phyloP scores from a whole-genome alignment of 345 rosid genomes.

The Physaria fendleri region DNA sequence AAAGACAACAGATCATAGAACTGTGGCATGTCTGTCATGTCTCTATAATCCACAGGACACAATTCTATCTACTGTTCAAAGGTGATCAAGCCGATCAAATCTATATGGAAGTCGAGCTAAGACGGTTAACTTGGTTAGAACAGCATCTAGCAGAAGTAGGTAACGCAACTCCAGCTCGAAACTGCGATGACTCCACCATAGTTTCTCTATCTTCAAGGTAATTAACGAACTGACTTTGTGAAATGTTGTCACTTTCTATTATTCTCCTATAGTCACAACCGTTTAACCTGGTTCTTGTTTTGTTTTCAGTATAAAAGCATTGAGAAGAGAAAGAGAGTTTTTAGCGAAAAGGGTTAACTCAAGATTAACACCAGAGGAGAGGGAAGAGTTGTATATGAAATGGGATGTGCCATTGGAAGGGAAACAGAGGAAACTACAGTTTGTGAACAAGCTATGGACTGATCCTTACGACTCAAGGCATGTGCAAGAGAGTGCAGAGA shows the following conservation, averaged over 20 bases:
- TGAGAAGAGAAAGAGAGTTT: constrained; percentile 90
- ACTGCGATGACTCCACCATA: constrained; percentile 59
- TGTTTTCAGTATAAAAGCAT: constrained; percentile 58
- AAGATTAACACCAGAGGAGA: constrained; percentile 66
- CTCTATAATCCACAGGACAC: constrained; percentile 90
- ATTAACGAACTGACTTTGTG: neutral
- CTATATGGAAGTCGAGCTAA: constrained; percentile 96
- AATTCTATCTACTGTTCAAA: constrained; percentile 82
- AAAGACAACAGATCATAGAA: constrained; percentile 90
- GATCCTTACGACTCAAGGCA: constrained; percentile 85
- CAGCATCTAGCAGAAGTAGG: constrained; percentile 87
- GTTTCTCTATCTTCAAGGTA: constrained; percentile 81
- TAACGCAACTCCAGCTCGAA: constrained; percentile 74
- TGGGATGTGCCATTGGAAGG: constrained; percentile 96
- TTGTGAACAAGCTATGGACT: constrained; percentile 91
- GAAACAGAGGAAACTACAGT: constrained; percentile 89
- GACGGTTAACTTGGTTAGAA: constrained; percentile 94
- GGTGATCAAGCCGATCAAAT: constrained; percentile 98
- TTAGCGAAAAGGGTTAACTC: constrained; percentile 78
- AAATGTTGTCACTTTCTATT: too few relatives aligned
- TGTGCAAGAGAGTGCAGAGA: constrained; percentile 89
- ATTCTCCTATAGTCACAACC: too few relatives aligned
- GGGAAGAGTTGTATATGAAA: constrained; percentile 71
- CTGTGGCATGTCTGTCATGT: constrained; percentile 86
- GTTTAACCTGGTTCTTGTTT: neutral